Evolutionary conservation across 2,329 filamentous ascomycete species (phyloP).

Genomic region (Xylariaceae sp.): DNA sequence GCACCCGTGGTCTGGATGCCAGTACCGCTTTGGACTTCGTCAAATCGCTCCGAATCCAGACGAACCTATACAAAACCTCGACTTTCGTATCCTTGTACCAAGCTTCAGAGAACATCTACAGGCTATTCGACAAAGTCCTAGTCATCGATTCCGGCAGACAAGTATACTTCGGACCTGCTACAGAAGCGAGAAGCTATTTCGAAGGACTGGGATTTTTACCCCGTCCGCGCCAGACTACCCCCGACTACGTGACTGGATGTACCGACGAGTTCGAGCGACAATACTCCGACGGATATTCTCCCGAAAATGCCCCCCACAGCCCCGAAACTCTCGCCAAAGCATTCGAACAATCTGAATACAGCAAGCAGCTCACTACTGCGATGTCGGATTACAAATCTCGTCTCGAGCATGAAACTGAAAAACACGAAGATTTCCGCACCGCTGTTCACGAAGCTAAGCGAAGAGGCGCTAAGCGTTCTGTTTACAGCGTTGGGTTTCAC

Average conservation of each 20-base stretch:
- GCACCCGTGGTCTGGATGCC: slow-evolving; percentile 64
- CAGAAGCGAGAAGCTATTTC: slow-evolving; percentile 69
- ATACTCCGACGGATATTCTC: slow-evolving; percentile 64
- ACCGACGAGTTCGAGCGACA: slow-evolving; percentile 81
- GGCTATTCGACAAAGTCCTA: slow-evolving; percentile 77
- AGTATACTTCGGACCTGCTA: slow-evolving; percentile 68
- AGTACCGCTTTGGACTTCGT: slow-evolving; percentile 64
- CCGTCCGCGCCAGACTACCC: slow-evolving; percentile 73
- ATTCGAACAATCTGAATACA: slow-evolving; percentile 62
- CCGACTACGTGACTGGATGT: slow-evolving; percentile 77
- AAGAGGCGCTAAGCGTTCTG: slow-evolving; percentile 67
- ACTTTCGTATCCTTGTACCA: slow-evolving; percentile 87
- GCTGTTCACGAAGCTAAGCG: slow-evolving; percentile 78
- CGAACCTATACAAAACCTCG: slow-evolving; percentile 77
- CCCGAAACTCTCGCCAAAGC: slow-evolving; percentile 65
- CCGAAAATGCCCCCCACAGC: slow-evolving; percentile 63
- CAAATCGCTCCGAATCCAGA: slow-evolving; percentile 72
- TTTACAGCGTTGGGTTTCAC: slow-evolving; percentile 81
- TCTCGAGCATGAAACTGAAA: slow-evolving; percentile 60
- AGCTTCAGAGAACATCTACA: slow-evolving; percentile 77
- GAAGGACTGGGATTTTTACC: slow-evolving; percentile 71
- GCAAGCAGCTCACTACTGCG: slow-evolving; percentile 55
- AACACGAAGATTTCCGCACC: slow-evolving; percentile 70
- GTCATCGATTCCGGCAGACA: slow-evolving; percentile 73
- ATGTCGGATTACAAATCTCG: slow-evolving; percentile 66